phyloP scores from a whole-genome alignment of 106 monocot genomes.

The Cymbidium sinense region DNA sequence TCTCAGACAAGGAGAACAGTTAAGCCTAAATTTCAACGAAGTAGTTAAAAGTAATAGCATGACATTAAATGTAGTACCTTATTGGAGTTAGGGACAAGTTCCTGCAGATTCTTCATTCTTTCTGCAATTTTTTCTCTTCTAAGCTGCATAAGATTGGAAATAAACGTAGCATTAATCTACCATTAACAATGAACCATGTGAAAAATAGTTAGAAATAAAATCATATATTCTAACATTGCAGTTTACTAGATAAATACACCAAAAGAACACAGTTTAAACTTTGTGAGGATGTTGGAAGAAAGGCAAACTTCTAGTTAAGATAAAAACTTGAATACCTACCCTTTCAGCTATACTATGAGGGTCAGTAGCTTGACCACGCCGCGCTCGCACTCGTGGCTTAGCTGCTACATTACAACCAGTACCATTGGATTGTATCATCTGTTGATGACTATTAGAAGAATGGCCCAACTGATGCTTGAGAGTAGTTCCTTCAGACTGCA shows the following conservation, averaged over 20 bases:
- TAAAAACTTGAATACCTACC: conserved; percentile 29
- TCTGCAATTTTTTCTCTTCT: conserved; percentile 91
- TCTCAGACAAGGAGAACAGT: neutral
- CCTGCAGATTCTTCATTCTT: conserved; percentile 87
- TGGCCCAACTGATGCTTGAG: conserved; percentile 14
- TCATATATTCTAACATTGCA: neutral
- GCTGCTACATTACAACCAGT: conserved; percentile 29
- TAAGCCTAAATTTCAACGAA: neutral
- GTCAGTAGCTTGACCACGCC: conserved; percentile 83
- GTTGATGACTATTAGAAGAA: conserved; percentile 22
- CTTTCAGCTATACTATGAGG: conserved; percentile 95
- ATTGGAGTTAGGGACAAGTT: conserved; percentile 85
- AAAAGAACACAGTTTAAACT: neutral
- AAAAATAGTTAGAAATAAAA: neutral
- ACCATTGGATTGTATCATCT: conserved; percentile 14
- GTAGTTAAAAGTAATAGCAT: neutral
- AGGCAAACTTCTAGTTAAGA: neutral
- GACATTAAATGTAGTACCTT: conserved; percentile 41
- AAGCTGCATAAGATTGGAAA: conserved; percentile 29
- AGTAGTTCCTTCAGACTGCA: conserved; percentile 10
- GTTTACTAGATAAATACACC: neutral
- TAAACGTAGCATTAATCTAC: conserved; percentile 5
- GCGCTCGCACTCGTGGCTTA: conserved; percentile 60
- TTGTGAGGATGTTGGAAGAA: neutral
- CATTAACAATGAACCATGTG: neutral